phyloP scores from a whole-genome alignment of 805 yeast genomes.

The Ogataea methylovora region DNA sequence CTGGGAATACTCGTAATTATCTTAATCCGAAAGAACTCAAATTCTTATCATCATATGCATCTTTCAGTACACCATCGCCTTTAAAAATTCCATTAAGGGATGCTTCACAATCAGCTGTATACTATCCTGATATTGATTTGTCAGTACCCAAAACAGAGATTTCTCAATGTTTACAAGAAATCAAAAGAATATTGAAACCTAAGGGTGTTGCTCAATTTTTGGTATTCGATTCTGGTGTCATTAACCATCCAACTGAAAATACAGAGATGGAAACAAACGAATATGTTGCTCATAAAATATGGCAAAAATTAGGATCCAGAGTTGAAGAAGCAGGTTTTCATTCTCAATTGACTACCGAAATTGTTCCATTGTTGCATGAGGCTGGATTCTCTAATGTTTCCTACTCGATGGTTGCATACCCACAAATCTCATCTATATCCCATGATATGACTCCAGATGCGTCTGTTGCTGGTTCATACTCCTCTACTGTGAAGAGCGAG shows the following conservation, averaged over 20 bases:
- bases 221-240: slow-evolving; percentile 18
- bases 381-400: slow-evolving; percentile 19
- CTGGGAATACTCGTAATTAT: slow-evolving; percentile 9
- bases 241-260: slow-evolving; percentile 2
- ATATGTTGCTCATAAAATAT: slow-evolving; percentile 11
- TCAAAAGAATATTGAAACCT: slow-evolving; percentile 22
- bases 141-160: slow-evolving; percentile 13
- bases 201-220: slow-evolving; percentile 22
- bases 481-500: too few species aligned
- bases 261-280: slow-evolving; percentile 7
- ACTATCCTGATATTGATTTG: slow-evolving; percentile 19
- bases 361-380: slow-evolving; percentile 14
- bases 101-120: slow-evolving; percentile 20
- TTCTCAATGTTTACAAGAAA: slow-evolving; percentile 16
- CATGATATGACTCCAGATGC: slow-evolving; percentile 3
- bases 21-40: slow-evolving; percentile 14
- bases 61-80: slow-evolving; percentile 21
- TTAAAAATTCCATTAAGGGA: slow-evolving; percentile 19
- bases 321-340: slow-evolving; percentile 8
- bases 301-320: slow-evolving; percentile 13
- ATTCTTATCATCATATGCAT: slow-evolving; percentile 22
- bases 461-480: background rate
- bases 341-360: slow-evolving; percentile 12
- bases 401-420: slow-evolving; percentile 18
- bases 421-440: slow-evolving; percentile 13